Evolutionary conservation across 116 monocot genomes (phyloP), one percentile per base, ranked within the genome.

Genomic region (Zostera marina): DNA sequence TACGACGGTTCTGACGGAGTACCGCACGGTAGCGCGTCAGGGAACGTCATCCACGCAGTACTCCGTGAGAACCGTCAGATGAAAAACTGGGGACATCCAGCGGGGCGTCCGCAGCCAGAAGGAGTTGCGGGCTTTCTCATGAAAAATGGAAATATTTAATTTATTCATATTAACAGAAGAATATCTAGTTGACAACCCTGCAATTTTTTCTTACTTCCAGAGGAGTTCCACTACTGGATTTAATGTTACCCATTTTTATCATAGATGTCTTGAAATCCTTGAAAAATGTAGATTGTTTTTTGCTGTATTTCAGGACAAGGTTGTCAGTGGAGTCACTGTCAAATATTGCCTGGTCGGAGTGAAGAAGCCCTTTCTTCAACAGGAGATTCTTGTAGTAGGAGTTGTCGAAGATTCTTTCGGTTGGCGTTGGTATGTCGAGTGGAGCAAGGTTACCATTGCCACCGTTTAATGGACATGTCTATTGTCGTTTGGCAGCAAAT

Each of bases 201-300:
- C 87, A 87, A 67, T 74, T 77, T 69, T 52, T 74, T 58, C 87
- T 73, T 47, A 87, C 72, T 74, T 87, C 82, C 0, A 73, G 70
- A 69, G 70, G 56, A 74, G 65, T 40, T n/a, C 79, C 81, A 3
- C 76, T 79, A 41, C 81, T 73, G 13, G 87, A 81, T 3, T 24
- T 68, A 47, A 79, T 71, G 54, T 79, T 71, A 9, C 71, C 78
- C 79, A 87, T 81, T 44, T 72, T 78, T 46, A 76, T 75, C 71
- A 87, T 87, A 13, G 71, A 81, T 0, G 65, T 42, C 1, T 53
- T 66, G 53, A 87, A 87, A 44, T 87, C 86, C 10, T 59, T 61
- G 47, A 10, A 13, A 64, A 86, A 81, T 9, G 62, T 12, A 6
- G 5, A 11, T 6, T 39, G 58, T 57, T 66, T 72, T 4, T 19